A percentile compares a stretch with the other conserved stretches of the same genome.
phyloP scores from a whole-genome alignment of 140 eudicot genomes.

The Oenanthe javanica region DNA sequence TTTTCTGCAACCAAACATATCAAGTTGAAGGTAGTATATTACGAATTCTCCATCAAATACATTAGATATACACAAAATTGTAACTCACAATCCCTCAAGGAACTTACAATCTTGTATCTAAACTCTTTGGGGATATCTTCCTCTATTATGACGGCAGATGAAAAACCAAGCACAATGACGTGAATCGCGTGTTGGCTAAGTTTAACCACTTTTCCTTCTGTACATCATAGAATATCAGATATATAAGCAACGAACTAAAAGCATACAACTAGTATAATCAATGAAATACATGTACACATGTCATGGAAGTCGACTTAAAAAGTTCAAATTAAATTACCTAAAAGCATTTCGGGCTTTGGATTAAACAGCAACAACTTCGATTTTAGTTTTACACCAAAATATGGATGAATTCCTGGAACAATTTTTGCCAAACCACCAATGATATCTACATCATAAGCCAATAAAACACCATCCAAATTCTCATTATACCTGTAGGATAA shows the following conservation, averaged over 20 bases:
- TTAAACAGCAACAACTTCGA: constrained; percentile 58
- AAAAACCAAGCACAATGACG: constrained; percentile 77
- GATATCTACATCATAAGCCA: constrained; percentile 58
- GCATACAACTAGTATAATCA: neutral
- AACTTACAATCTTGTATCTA: constrained; percentile 55
- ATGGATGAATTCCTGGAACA: constrained; percentile 64
- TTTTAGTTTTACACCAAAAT: constrained; percentile 53
- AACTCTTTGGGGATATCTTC: constrained; percentile 79
- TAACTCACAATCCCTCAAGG: neutral
- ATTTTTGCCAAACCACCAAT: constrained; percentile 43
- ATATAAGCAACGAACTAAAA: neutral
- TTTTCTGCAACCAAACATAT: constrained; percentile 49
- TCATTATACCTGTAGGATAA: constrained; percentile 54
- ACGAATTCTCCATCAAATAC: neutral
- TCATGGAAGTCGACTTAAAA: neutral
- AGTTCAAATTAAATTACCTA: constrained; percentile 37
- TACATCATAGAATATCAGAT: neutral
- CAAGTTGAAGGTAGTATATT: neutral
- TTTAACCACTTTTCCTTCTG: constrained; percentile 91
- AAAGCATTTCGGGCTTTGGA: constrained; percentile 77
- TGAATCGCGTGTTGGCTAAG: constrained; percentile 61
- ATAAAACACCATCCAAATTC: constrained; percentile 74
- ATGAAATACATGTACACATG: neutral
- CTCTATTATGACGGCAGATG: constrained; percentile 61
- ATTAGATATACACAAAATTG: neutral